Percentiles rank a stretch among this genome's conserved stretches.
phyloP scores from a whole-genome alignment of 345 rosid species.

The Heritiera fomes region DNA sequence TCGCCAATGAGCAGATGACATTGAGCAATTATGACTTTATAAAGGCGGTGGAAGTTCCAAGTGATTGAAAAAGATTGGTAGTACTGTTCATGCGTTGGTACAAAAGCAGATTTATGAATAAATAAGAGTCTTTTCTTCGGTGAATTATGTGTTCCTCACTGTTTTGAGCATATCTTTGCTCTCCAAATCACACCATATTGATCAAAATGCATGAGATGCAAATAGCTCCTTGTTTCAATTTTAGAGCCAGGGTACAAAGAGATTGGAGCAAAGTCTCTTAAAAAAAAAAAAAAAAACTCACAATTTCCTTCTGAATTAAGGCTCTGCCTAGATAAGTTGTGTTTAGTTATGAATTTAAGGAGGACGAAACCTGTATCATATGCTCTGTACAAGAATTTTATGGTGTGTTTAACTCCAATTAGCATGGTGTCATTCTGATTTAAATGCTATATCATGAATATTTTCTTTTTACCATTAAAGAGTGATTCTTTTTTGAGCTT shows the following conservation, averaged over 20 bases:
- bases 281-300: not conserved
- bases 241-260: not conserved
- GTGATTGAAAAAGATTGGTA: not conserved
- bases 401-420: not conserved
- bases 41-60: not conserved
- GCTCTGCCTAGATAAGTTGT: not conserved
- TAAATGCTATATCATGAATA: not conserved
- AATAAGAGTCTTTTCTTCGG: not conserved
- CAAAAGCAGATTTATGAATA: not conserved
- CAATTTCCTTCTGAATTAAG: not conserved
- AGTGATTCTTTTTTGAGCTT: not conserved
- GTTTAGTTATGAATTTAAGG: not conserved
- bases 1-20: not conserved
- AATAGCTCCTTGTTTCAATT: not conserved
- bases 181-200: not conserved
- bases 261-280: slow-evolving; percentile 3
- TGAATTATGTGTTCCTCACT: not conserved
- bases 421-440: not conserved
- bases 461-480: not conserved
- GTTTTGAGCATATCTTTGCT: not conserved
- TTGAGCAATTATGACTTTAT: not conserved
- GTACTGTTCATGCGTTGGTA: not conserved
- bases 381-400: not conserved
- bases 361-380: not conserved
- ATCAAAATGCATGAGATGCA: not conserved